Evolutionary conservation across 257 asterid species (phyloP), one percentile per base, ranked within the genome.

Genomic region (Fraxinus quadrangulata): DNA sequence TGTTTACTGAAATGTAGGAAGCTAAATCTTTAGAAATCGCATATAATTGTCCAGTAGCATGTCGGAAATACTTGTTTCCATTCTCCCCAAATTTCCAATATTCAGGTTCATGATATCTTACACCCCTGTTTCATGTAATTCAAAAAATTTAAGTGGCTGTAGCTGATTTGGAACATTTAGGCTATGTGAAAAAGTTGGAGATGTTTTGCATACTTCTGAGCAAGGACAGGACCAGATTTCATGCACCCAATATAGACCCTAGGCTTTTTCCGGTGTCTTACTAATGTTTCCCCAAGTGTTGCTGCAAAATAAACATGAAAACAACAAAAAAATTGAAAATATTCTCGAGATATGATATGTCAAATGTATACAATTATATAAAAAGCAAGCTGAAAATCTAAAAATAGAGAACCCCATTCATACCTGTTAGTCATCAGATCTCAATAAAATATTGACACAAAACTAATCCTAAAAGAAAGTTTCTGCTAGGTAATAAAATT

Each of bases 161-260:
- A 33, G 31, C 28, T 37, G 23, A 19, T 67, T 73, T 71, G 6
- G 26, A 72, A 40, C 40, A 70, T 47, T 37, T 28, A 33, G 12
- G 24, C 9, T 31, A 1, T 17, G 40, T 10, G 28, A 11, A 19
- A 68, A 76, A 40, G 31, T 3, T 40, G 47, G 31, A 54, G 67
- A 72, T 33, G 75, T 17, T 34, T 31, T 39, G 21, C 80, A 7
- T 83, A 94, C 98, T 92, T 92, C 78, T 92, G 97, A 80, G 98
- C 88, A 30, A 94, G 89, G 76, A 94, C 98, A 7, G 98, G 98
- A 39, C 98, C 97, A 2, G 98, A 94, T 85, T 94, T 94, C 98
- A 94, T 94, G 73, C 98, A 94, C 68, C 98, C 97, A 61, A 90
- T 83, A 74, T 94, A 94, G 45, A 90, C 89, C 77, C 96, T 85